Percentiles rank a stretch among this genome's conserved stretches.
Evolutionary conservation across 2,329 filamentous ascomycete genomes (phyloP).

Genomic region (Aspergillus niger): DNA sequence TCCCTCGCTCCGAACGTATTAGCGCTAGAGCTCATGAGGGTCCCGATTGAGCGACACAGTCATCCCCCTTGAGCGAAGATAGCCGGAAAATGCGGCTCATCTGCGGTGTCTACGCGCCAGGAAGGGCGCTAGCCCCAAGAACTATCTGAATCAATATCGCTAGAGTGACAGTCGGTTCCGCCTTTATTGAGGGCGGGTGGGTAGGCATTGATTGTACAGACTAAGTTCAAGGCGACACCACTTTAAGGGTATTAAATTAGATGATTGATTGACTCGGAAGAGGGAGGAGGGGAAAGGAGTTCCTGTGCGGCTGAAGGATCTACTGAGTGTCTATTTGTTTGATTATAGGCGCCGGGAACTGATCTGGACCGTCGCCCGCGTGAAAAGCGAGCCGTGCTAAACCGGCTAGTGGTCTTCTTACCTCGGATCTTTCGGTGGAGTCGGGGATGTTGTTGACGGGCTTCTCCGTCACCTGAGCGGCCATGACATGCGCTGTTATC

Average conservation of each 20-base stretch:
- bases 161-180: background rate
- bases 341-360: conserved; percentile 8
- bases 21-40: conserved; percentile 9
- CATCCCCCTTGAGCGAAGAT: background rate
- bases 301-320: conserved; percentile 9
- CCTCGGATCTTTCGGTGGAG: conserved; percentile 16
- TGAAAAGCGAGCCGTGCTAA: conserved; percentile 3
- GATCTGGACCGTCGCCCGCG: conserved; percentile 1
- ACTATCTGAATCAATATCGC: background rate
- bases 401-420: background rate
- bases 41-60: conserved; percentile 6
- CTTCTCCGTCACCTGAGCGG: conserved; percentile 14
- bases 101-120: conserved; percentile 1
- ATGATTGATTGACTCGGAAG: background rate
- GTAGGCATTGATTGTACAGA: too few relatives aligned
- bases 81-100: conserved; percentile 12
- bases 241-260: background rate
- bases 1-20: conserved; percentile 3
- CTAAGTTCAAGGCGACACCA: too few relatives aligned
- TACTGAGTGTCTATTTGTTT: conserved; percentile 3
- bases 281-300: background rate
- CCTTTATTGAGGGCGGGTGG: background rate
- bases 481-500: conserved; percentile 10
- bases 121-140: conserved; percentile 5
- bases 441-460: background rate